Evolutionary conservation across 2,329 filamentous ascomycete genomes (phyloP).

Genomic region (Coniochaeta sp.): DNA sequence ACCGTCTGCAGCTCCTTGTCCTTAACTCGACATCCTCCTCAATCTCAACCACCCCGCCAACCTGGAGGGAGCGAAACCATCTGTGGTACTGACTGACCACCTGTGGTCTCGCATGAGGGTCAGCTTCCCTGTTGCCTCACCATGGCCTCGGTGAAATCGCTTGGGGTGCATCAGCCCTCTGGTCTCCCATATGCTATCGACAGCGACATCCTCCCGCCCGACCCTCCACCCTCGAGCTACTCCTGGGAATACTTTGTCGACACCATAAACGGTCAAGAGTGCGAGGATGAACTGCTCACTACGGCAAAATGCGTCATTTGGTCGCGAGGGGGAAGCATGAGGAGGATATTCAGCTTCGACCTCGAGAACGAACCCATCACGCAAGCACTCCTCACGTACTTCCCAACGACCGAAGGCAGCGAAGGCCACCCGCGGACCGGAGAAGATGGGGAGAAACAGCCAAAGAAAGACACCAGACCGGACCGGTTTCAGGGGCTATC

Average conservation of each 20-base stretch:
- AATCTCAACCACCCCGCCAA: too few relatives aligned
- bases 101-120: too few relatives aligned
- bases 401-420: slow-evolving; percentile 49
- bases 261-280: slow-evolving; percentile 28
- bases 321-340: slow-evolving; percentile 79
- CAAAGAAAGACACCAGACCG: slow-evolving; percentile 5
- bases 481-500: slow-evolving; percentile 29
- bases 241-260: slow-evolving; percentile 61
- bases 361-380: slow-evolving; percentile 78
- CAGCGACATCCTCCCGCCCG: slow-evolving; percentile 66
- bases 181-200: slow-evolving; percentile 76
- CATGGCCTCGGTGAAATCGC: slow-evolving; percentile 88
- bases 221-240: slow-evolving; percentile 62
- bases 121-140: neutral
- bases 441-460: slow-evolving; percentile 4
- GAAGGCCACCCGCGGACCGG: slow-evolving; percentile 7
- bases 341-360: slow-evolving; percentile 79
- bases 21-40: too few relatives aligned
- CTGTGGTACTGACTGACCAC: too few relatives aligned
- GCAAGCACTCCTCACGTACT: slow-evolving; percentile 82
- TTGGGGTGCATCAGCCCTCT: slow-evolving; percentile 84
- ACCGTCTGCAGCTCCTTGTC: too few relatives aligned
- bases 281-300: slow-evolving; percentile 73
- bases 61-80: too few relatives aligned
- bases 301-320: slow-evolving; percentile 76